Conservation (phyloP, 2,329 filamentous ascomycete species). For the Penicillium hesseltinei region DNA sequence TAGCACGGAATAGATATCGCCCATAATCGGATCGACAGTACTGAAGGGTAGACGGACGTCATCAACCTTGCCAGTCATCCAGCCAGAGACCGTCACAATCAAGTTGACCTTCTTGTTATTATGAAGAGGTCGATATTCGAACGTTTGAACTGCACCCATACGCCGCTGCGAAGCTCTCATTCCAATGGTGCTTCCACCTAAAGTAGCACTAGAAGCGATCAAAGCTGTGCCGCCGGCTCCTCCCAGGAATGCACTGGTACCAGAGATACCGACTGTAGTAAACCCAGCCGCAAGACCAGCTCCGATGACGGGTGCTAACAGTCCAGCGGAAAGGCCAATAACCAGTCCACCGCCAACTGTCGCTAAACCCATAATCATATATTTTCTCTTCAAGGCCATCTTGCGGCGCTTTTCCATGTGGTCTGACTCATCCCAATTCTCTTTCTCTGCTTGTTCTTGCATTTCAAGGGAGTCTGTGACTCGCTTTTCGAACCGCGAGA, state of each 20-base stretch:
- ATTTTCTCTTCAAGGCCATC: constrained; percentile 73
- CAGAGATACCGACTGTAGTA: constrained; percentile 88
- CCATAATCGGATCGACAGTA: constrained; percentile 96
- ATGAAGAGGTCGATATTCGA: constrained; percentile 92
- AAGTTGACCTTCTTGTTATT: constrained; percentile 98
- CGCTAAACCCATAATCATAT: constrained; percentile 93
- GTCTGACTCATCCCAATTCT: constrained; percentile 96
- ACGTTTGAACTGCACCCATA: constrained; percentile 90
- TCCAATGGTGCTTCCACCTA: constrained; percentile 84
- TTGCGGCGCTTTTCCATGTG: constrained; percentile 87
- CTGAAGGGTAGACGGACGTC: constrained; percentile 94
- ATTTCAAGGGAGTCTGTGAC: constrained; percentile 96
- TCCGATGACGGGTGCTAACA: constrained; percentile 90
- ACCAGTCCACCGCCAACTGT: constrained; percentile 93
- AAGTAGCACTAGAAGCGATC: constrained; percentile 84
- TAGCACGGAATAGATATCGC: constrained; percentile 91
- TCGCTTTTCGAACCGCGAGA: constrained; percentile 93
- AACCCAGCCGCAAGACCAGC: constrained; percentile 91
- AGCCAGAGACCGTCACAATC: constrained; percentile 91
- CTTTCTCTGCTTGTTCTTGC: constrained; percentile 90
- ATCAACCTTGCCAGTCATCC: constrained; percentile 98
- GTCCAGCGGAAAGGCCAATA: constrained; percentile 88
- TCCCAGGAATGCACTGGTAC: constrained; percentile 83
- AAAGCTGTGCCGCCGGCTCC: constrained; percentile 90
- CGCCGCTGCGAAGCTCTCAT: constrained; percentile 79